Evolutionary conservation across 345 rosid species (phyloP), one percentile per base, ranked within the genome.

Genomic region (Salix viminalis): DNA sequence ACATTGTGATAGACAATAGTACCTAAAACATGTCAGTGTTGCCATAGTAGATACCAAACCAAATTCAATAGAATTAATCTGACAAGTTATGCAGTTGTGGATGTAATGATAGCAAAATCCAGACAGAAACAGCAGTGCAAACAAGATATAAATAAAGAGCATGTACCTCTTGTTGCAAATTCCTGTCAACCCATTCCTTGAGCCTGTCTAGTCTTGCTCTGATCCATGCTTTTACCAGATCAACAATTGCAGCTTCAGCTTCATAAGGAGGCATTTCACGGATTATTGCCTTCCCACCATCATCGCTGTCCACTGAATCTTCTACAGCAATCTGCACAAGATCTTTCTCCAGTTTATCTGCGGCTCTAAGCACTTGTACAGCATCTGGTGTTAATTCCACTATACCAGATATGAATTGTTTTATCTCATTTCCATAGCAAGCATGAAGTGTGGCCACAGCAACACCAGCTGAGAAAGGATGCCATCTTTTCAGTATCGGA

Each of bases 231-330:
- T 93, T 95, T 21, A 95, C 96, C 73, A 93, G 89, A 89, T 91
- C 91, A 76, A 93, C 96, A 75, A 95, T 93, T 58, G 93, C 93
- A 8, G 91, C 84, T 80, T 93, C 99, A n/a, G 98, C 98, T 82
- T 95, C 98, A 68, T 75, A 95, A 36, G 99, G 98, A 77, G 99
- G 96, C 99, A 95, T 95, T 85, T 95, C 99, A 34, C 99, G 94
- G 73, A 95, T 95, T 72, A 95, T 91, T 68, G 94, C 97, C 86
- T 95, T 95, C 72, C 99, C 99, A 70, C 99, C 99, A 82, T 95
- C 99, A 77, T 95, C 99, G 76, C 98, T 89, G 79, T 95, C 96
- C 74, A 95, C 99, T 4, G 98, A 89, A 87, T 95, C 99, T 87
- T 93, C 99, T 28, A 95, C 99, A 32, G 99, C 99, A 71, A 95